Conservation (phyloP, 306 rosid genomes). For the Echinosophora koreensis region DNA sequence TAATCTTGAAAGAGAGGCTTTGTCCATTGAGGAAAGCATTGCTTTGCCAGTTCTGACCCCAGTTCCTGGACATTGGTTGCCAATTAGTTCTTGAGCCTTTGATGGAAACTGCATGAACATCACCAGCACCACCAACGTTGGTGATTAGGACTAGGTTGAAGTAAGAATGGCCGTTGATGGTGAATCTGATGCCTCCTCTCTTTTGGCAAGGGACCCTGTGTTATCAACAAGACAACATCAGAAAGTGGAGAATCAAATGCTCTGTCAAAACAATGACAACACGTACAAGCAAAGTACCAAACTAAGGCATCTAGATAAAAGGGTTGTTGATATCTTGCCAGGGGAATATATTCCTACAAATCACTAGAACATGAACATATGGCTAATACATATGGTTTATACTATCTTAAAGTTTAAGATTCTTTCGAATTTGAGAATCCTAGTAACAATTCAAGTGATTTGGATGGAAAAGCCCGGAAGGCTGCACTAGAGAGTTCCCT, state of each 20-base stretch:
- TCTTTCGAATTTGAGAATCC: neutral
- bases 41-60: no score
- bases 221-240: neutral
- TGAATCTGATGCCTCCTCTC: no score
- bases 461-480: neutral
- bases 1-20: no score
- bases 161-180: no score
- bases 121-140: no score
- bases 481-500: no score
- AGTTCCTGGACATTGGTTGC: no score
- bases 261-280: neutral
- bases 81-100: no score
- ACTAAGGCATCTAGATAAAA: conserved; percentile 13
- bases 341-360: conserved; percentile 33
- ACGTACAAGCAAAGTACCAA: neutral
- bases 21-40: no score
- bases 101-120: no score
- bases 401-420: neutral
- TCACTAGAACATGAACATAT: neutral
- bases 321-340: neutral
- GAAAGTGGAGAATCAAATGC: neutral
- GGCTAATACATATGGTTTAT: neutral
- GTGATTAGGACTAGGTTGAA: no score
- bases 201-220: no score
- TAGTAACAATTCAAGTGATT: neutral